phyloP scores from a whole-genome alignment of 2,329 filamentous ascomycete genomes.

The Lachnellula hyalina region DNA sequence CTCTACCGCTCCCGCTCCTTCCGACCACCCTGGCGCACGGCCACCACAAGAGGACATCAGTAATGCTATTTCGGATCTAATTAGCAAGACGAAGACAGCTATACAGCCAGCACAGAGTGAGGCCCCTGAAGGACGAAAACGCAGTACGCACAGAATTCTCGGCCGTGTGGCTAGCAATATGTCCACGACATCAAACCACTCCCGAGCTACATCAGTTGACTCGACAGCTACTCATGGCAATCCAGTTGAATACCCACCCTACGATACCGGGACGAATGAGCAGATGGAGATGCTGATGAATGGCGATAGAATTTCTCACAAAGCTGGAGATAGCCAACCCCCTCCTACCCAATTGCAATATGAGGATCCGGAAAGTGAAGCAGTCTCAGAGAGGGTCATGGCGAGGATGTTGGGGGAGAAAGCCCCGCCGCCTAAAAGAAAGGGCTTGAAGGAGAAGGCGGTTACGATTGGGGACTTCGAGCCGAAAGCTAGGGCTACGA shows the following conservation, averaged over 20 bases:
- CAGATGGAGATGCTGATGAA: slow-evolving; percentile 23
- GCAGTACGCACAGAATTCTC: slow-evolving; percentile 37
- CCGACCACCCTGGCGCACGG: slow-evolving; percentile 11
- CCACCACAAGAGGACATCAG: slow-evolving; percentile 20
- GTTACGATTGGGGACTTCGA: slow-evolving; percentile 18
- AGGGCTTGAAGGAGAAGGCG: slow-evolving; percentile 13
- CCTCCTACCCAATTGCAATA: slow-evolving; percentile 29
- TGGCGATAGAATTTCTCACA: slow-evolving; percentile 11
- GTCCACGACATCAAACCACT: slow-evolving; percentile 45
- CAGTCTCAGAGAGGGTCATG: slow-evolving; percentile 24
- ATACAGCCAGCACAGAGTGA: slow-evolving; percentile 13
- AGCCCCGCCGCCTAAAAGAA: slow-evolving; percentile 13
- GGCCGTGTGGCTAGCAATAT: slow-evolving; percentile 55
- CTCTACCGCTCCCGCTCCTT: slow-evolving; percentile 19
- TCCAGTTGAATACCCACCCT: slow-evolving; percentile 22
- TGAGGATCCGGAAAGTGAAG: slow-evolving; percentile 28
- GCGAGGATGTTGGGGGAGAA: slow-evolving; percentile 30
- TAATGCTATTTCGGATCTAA: slow-evolving; percentile 27
- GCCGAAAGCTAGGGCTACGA: slow-evolving; percentile 3
- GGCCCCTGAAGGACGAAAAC: slow-evolving; percentile 25
- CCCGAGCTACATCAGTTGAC: slow-evolving; percentile 35
- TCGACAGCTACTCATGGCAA: slow-evolving; percentile 30
- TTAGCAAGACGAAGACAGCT: slow-evolving; percentile 27
- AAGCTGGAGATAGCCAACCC: slow-evolving; percentile 18
- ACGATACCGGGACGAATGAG: slow-evolving; percentile 13